Base-by-base conservation (phyloP, 1,139 yeast species). In the Pichia cactophila region DNA sequence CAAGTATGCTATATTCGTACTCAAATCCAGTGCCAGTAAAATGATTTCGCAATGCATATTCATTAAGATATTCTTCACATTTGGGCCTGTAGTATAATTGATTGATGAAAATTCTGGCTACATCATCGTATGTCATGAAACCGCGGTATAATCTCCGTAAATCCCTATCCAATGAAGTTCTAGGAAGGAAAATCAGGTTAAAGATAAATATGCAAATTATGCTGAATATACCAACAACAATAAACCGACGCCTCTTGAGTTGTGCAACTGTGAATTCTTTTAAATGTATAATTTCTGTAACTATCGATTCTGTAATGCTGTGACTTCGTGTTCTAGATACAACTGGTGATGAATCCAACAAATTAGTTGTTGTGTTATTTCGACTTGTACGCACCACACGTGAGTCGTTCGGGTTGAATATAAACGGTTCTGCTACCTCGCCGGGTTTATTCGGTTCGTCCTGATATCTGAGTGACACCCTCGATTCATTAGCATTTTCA, bases 101-200 rank as follows among this genome's bases (percentile, higher is more conserved):
- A 37, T 67, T 65, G 43, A 74, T 54, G 53, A 65, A 75, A 41
- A 75, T 66, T 44, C 90, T 65, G 56, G 81, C 77, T 31, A 82
- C 75, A 54, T 84, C 92, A n/a, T 78, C 73, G 53, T 74, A 76
- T 3, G 89, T 81, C 46, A 83, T 61, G 49, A 69, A 75, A 29
- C 83, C 74, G 26, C 82, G 80, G 65, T 88, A 88, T 59, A 87
- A 67, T 49, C 96, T 69, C 58, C 92, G 75, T 63, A 86, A 80
- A 65, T 90, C 97, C 55, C 97, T 72, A 48, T 86, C 80, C 20
- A 88, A 69, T 1, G 96, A 86, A 1, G 97, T 88, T 52, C 97
- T 69, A 1, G 97, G 97, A 31, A 89, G 71, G 62, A 90, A 90
- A 1, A 86, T 80, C 46, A 88, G 70, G 49, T 85, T 79, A 58